Evolutionary conservation across 768 basidiomycete genomes (phyloP), one percentile per base, ranked within the genome.

Genomic region (Cantharellus cinnabarinus): DNA sequence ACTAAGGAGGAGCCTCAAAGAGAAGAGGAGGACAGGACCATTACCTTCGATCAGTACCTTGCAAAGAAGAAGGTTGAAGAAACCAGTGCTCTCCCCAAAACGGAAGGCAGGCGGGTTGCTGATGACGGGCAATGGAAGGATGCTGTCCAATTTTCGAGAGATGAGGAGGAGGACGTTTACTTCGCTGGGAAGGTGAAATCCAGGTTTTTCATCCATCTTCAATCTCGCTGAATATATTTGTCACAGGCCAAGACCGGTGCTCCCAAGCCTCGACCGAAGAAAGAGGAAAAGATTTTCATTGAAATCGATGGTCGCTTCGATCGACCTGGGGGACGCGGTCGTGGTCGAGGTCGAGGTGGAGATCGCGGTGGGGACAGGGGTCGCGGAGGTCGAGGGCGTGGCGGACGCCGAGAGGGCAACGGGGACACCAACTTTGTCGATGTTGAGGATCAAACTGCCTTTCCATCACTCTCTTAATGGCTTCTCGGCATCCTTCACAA

Each of bases 251-350:
- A 81, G 70, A 65, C 74, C 57, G 20, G 20, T 29, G 68, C 77
- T 14, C 78, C 77, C 70, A 89, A 87, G 72, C 63, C 75, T 53
- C 80, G 80, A 61, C 62, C 79, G 62, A 83, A 88, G 75, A 89
- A 89, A 75, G 82, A 87, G 65, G 87, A 89, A 70, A 95, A 94
- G 71, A 79, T 89, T 65, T 87, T 76, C 73, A 75, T 98, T 67
- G 90, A 94, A 68, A 88, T 97, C 69, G 89, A 95, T 14, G 86
- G 81, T 59, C 85, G 78, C 66, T 91, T 90, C 69, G 83, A 89
- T 50, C 82, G 83, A 64, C 89, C 89, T 58, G 80, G 62, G 75
- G 76, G 66, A 58, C 58, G 62, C 53, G 74, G 74, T 51, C 69
- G 74, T 52, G 67, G 73, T 56, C 72, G 73, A 58, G 71, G 70